Base-by-base conservation (phyloP, 2,329 filamentous ascomycete genomes). In the Hymenoscyphus linearis region DNA sequence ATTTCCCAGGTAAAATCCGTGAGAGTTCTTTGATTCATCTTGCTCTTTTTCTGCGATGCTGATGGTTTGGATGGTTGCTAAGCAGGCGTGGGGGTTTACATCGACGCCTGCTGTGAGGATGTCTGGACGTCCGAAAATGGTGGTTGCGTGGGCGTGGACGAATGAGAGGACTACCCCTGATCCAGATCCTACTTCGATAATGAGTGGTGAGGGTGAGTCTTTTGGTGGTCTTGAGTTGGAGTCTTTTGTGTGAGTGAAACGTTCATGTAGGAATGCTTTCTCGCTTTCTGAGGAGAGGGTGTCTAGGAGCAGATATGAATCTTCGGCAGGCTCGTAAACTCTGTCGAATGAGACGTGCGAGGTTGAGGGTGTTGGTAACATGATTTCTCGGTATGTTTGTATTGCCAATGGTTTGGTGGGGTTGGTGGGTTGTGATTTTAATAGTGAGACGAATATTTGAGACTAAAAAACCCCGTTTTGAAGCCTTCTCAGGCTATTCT, bases 141-240 rank as follows among this genome's bases (percentile, higher is more conserved):
- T 74, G 13, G 76, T 65, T 0, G 91, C 85, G 72, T 98, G 87
- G 14, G 91, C 91, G 62, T 89, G 85, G 56, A 90, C 78, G 75
- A 99, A 99, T 60, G 88, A 90, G 47, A 98, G 81, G n/a, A 99
- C 90, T 12, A 99, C 89, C 62, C 95, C 95, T 0, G 93, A 98
- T 59, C 95, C 95, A 0, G 91, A 88, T 60, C 95, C 95, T 65
- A 97, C 80, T 77, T 99, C 95, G 65, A 96, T 79, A 34, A 96
- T 80, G 0, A 96, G 75, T 0, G 88, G 85, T 1, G 78, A 71
- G 1, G 81, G 74, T 1, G 78, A 67, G 35, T 40, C 37, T 26
- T 35, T 16, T 68, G 64, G 18, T 34, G 10, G 37, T n/a, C 53
- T 34, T 36, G 44, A 18, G 16, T 6, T 12, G 36, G 47, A 7